Conservation (phyloP, 768 basidiomycete species). For the Paxillus involutus region DNA sequence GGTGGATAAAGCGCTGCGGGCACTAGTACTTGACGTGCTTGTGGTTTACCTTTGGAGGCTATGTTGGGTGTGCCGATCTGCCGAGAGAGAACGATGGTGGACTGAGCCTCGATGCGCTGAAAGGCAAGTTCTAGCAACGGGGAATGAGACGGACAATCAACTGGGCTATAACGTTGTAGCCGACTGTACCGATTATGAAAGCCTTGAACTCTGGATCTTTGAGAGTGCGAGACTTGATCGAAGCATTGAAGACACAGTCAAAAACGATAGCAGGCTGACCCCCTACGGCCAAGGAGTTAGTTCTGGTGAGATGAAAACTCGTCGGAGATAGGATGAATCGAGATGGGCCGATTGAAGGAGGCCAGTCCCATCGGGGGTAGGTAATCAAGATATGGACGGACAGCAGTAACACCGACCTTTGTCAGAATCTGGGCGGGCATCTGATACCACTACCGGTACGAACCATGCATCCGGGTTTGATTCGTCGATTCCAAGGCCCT, state of each 20-base stretch:
- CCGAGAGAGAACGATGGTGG: conserved; percentile 60
- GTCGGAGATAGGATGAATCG: conserved; percentile 15
- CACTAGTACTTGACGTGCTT: conserved; percentile 55
- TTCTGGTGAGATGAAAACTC: neutral
- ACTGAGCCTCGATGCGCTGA: conserved; percentile 65
- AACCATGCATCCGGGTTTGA: conserved; percentile 48
- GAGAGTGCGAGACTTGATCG: conserved; percentile 57
- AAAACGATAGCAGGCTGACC: conserved; percentile 71
- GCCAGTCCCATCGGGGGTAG: neutral
- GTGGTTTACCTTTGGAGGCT: conserved; percentile 67
- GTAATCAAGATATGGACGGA: conserved; percentile 4
- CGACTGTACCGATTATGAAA: conserved; percentile 62
- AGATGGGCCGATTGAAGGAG: conserved; percentile 2
- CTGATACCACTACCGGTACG: conserved; percentile 72
- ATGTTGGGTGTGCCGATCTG: conserved; percentile 77
- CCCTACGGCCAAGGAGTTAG: conserved; percentile 39
- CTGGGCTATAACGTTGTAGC: neutral
- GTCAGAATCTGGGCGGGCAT: conserved; percentile 60
- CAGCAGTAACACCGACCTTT: conserved; percentile 51
- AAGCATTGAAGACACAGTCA: conserved; percentile 65
- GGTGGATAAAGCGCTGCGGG: conserved; percentile 43
- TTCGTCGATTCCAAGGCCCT: conserved; percentile 44
- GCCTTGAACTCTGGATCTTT: conserved; percentile 65
- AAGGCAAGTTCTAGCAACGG: conserved; percentile 57
- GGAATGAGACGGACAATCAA: conserved; percentile 14